Base-by-base conservation (phyloP, 257 asterid genomes). In the Plantago major region DNA sequence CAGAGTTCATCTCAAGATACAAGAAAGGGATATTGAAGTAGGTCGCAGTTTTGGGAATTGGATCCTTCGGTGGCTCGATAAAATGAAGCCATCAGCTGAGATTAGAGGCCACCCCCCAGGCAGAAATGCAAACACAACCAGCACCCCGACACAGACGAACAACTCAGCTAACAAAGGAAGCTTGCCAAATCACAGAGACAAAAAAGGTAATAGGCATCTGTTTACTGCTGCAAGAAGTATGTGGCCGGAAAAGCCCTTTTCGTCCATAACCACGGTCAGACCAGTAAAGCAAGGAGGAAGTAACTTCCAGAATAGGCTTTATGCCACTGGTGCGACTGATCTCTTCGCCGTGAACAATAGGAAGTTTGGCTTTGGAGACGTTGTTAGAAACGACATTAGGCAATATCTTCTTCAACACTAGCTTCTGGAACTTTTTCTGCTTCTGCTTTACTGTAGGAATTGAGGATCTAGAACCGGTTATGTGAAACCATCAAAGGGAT, bases 21-120 rank as follows among this genome's bases (percentile, higher is more conserved):
- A 89, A 67, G 88, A 81, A 63, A 86, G 91, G 70, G 97, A 92
- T 60, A 80, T 89, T 61, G 95, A 89, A 76, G 96, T 83, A 60
- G 99, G 99, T 51, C 81, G 88, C 59, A 89, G 79, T 75, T 68
- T 92, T 42, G 97, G 99, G 13, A 92, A 84, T 72, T 51, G 94
- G 87, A 78, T 92, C 62, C 94, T 89, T 44, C 79, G 95, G 13
- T 81, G 84, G 80, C 96, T 92, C 17, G 96, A 92, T 74, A 83
- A 47, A 75, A 70, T 74, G 80, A 92, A 89, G 72, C 99, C 99
- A 11, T 77, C 85, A 5, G 99, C 99, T 56, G 87, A 86, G 66
- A 92, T 92, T 65, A 82, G 84, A 71, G 76, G 76, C 59, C 76
- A 69, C 18, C 70, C 72, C 55, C 73, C 75, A 38, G 62, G 44